These are phyloP conservation scores for Thymus mandschuricus DNA, from an alignment of 257 asterid genomes.

Conservation along the genomic window DNA sequence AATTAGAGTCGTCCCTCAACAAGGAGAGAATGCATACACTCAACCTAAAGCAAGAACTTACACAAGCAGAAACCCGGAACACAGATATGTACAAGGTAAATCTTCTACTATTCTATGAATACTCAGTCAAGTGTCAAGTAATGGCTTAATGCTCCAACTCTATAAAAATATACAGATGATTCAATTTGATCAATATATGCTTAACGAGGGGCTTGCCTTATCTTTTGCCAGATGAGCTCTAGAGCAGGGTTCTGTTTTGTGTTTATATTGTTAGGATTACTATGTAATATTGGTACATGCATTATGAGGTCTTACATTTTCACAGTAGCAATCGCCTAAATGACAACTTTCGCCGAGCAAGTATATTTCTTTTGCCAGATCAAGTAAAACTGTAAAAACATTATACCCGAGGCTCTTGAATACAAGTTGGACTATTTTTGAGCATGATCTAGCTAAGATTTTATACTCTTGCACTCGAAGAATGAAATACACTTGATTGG, in stretches of 20 bases:
- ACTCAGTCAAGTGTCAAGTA: background rate
- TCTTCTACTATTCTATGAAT: constrained; percentile 28
- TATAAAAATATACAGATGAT: background rate
- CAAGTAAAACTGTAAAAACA: no score
- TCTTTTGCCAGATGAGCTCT: constrained; percentile 15
- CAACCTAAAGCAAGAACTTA: constrained; percentile 72
- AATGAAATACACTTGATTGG: constrained; percentile 1
- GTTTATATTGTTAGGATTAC: constrained; percentile 5
- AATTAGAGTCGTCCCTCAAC: constrained; percentile 67
- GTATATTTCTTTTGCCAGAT: no score
- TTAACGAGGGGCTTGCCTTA: background rate
- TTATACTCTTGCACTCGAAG: background rate
- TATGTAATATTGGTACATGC: background rate
- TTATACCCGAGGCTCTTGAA: background rate
- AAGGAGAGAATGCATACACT: constrained; percentile 70
- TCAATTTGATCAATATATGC: constrained; percentile 1
- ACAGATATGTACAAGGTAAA: constrained; percentile 82
- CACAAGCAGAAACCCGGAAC: constrained; percentile 73
- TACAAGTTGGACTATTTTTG: constrained; percentile 9
- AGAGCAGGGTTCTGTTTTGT: background rate
- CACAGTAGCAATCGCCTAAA: background rate
- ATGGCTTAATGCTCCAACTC: background rate
- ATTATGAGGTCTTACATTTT: background rate
- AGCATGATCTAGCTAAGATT: background rate
- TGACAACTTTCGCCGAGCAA: background rate